Base-by-base conservation (phyloP, 129 eudicot species). In the Apium graveolens region DNA sequence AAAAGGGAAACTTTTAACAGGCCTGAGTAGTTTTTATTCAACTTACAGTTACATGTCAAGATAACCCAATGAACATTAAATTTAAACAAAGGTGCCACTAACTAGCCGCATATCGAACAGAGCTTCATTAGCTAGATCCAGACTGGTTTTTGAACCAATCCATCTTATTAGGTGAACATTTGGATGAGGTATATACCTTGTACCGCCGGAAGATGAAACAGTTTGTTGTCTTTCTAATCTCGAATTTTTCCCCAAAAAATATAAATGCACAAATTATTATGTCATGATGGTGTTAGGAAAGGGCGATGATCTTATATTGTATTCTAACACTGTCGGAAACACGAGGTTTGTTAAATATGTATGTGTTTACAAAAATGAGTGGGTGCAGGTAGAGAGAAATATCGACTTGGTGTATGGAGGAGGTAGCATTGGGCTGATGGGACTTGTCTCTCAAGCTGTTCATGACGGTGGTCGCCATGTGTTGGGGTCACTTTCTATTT, bases 401-500 rank as follows among this genome's bases (percentile, higher is more conserved):
- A 87, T 91, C 74, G 97, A 89, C 83, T 78, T 91, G 85, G 97
- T 91, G 11, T 91, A 91, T 74, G 97, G 97, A 48, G 97, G 97
- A 79, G 97, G 97, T 62, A 89, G 97, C 81, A 84, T 92, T 76
- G 93, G 93, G 16, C 85, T 91, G 81, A 91, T 91, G 97, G 97
- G 97, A 21, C 84, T 87, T 13, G 87, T 91, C 79, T 91, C 97
- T 11, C 90, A 84, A 85, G 90, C 98, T 78, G 98, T 89, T 21
- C 87, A 85, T 77, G 86, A 93, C 79, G 98, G 98, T 51, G 98
- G 98, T 34, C 88, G 96, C 79, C 98, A 93, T 81, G 98, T 93
- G 60, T 80, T 93, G 82, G 98, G 98, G 98, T 92, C 69, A 45
- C 65, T 20, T 20, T 35, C 9, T n/a, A n/a, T n/a, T n/a, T n/a